phyloP scores from a whole-genome alignment of 208 protist genomes.

The Leptomonas seymouri region DNA sequence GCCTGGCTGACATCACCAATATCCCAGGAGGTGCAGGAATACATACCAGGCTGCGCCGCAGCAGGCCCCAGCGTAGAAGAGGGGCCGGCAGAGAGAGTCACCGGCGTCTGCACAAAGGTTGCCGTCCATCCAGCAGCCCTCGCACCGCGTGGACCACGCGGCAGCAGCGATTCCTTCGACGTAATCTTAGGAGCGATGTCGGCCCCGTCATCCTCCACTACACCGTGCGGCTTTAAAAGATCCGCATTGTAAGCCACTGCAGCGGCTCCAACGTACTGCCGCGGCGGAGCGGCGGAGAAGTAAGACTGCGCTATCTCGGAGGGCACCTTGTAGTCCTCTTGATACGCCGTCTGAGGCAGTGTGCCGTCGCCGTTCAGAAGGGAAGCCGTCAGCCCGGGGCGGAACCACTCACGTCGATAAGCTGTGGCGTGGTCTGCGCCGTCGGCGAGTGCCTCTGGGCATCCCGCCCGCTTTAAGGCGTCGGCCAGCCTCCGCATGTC shows the following conservation, averaged over 20 bases:
- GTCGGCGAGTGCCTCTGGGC: background rate
- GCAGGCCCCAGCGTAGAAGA: conserved; percentile 1
- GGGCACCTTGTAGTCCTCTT: conserved; percentile 45
- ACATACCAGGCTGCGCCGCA: conserved; percentile 21
- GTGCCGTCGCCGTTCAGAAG: conserved; percentile 31
- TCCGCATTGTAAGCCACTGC: conserved; percentile 52
- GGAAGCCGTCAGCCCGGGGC: conserved; percentile 33
- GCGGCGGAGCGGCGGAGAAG: conserved; percentile 15
- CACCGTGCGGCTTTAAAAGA: conserved; percentile 49
- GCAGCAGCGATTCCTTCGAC: conserved; percentile 56
- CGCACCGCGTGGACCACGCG: too few species aligned
- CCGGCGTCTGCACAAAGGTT: background rate
- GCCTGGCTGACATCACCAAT: conserved; percentile 74
- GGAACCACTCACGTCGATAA: conserved; percentile 33
- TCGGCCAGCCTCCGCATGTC: conserved; percentile 23
- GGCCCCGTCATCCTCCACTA: conserved; percentile 43
- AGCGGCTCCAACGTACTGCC: conserved; percentile 59
- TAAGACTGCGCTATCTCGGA: background rate
- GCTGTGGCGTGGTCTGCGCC: conserved; percentile 15
- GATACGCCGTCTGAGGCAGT: conserved; percentile 68
- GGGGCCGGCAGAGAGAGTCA: conserved; percentile 9
- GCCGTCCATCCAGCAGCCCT: conserved; percentile 4
- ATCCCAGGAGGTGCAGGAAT: conserved; percentile 73
- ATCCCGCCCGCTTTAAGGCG: conserved; percentile 1
- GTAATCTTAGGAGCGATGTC: conserved; percentile 79